phyloP scores from a whole-genome alignment of 1,139 yeast species.

The Geotrichum restrictum region DNA sequence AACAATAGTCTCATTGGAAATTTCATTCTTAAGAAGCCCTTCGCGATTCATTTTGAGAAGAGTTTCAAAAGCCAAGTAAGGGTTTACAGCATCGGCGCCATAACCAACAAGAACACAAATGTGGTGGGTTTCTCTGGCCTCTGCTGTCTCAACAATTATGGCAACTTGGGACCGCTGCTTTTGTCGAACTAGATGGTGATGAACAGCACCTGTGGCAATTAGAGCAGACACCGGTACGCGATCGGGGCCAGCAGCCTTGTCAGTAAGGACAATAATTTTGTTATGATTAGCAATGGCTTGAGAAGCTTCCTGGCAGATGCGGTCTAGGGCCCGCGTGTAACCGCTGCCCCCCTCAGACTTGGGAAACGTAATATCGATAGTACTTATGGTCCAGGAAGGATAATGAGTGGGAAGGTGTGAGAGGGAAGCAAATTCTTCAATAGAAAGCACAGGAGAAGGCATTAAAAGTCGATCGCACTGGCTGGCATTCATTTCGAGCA shows the following conservation, averaged over 20 bases:
- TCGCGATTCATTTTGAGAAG: constrained; percentile 78
- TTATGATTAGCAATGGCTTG: constrained; percentile 73
- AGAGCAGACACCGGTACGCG: constrained; percentile 80
- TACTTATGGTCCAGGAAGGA: constrained; percentile 80
- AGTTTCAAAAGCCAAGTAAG: constrained; percentile 91
- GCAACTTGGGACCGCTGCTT: constrained; percentile 96
- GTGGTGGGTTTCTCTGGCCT: constrained; percentile 96
- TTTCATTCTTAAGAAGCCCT: constrained; percentile 57
- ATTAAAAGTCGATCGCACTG: constrained; percentile 86
- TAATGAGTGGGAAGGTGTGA: constrained; percentile 65
- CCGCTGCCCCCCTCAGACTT: constrained; percentile 81
- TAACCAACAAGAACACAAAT: constrained; percentile 90
- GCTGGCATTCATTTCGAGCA: constrained; percentile 83
- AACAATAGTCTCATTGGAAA: constrained; percentile 58
- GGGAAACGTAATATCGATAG: constrained; percentile 85
- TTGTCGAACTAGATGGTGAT: constrained; percentile 91
- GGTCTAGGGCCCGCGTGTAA: constrained; percentile 76
- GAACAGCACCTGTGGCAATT: constrained; percentile 92
- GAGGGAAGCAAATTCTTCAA: constrained; percentile 70
- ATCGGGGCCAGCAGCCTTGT: constrained; percentile 54
- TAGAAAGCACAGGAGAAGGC: constrained; percentile 74
- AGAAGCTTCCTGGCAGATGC: constrained; percentile 82
- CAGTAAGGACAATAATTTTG: constrained; percentile 73
- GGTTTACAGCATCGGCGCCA: constrained; percentile 95
- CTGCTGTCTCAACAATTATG: constrained; percentile 84